Base-by-base conservation (phyloP, 148 eudicot species). In the Camellia sinensis region DNA sequence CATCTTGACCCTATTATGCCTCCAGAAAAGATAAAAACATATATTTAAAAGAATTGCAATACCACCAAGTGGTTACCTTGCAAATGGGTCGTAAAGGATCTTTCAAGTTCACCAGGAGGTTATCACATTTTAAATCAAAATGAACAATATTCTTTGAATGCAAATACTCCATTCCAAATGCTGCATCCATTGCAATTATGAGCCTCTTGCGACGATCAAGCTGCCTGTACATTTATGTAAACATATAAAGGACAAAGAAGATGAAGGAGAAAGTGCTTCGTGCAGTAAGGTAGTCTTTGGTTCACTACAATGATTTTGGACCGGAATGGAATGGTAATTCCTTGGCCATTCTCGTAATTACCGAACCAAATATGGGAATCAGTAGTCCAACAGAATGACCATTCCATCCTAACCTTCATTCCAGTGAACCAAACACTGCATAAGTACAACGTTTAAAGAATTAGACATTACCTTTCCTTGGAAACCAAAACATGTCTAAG, bases 81-180 rank as follows among this genome's bases (percentile, higher is more conserved):
- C 98, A 94, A 74, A 94, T 90, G 44, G 98, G 98, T 17, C 94
- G 83, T 59, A 86, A 82, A 67, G 98, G 89, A 90, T 94, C 98
- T 83, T 86, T 89, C 82, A 92, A 79, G 84, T 94, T 94, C 54
- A 94, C 98, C 29, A 94, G 91, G 81, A 94, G 87, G 84, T 94
- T 94, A 83, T 94, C 94, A 80, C 94, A 92, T 85, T 94, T 94
- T 87, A 94, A 82, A 86, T 94, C 98, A 83, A 94, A 94, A 83
- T 94, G 98, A 46, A 94, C 97, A 64, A 94, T 94, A 68, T 88
- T 89, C 81, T 92, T 94, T 21, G 88, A 86, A 83, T 94, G 98
- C 84, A 94, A 82, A 86, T 94, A 94, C 77, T 94, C 98, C 98
- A 94, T 94, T 45, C 98, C 98, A 79, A 92, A 94, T 44, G 98